Percentiles rank a stretch among this genome's conserved stretches.
Conservation (phyloP, 2,329 filamentous ascomycete genomes). For the Amylocarpus encephaloides region DNA sequence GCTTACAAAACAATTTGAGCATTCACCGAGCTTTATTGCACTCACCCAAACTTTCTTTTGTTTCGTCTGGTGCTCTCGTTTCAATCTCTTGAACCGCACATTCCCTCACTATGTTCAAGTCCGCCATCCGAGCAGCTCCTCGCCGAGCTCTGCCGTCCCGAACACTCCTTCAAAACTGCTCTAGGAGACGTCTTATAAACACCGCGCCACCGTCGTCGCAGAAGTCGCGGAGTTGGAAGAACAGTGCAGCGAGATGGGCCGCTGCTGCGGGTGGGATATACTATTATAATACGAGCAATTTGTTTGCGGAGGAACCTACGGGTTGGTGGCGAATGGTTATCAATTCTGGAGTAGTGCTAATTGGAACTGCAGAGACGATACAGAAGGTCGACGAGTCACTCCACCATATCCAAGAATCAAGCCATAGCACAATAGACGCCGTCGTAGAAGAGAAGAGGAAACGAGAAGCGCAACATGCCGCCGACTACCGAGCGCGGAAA, state of each 20-base stretch:
- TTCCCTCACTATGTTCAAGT: slow-evolving; percentile 24
- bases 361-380: slow-evolving; percentile 21
- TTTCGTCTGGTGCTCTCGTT: slow-evolving; percentile 6
- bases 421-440: slow-evolving; percentile 59
- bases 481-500: slow-evolving; percentile 22
- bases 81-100: slow-evolving; percentile 6
- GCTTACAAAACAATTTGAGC: slow-evolving; percentile 23
- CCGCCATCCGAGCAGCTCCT: slow-evolving; percentile 22
- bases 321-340: slow-evolving; percentile 46
- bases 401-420: slow-evolving; percentile 38
- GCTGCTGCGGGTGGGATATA: slow-evolving; percentile 73
- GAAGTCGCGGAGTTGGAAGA: slow-evolving; percentile 78
- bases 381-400: slow-evolving; percentile 33
- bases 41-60: slow-evolving; percentile 21
- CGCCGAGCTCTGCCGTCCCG: slow-evolving; percentile 19
- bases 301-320: slow-evolving; percentile 77
- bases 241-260: slow-evolving; percentile 64
- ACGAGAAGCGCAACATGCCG: slow-evolving; percentile 27
- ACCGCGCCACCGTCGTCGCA: slow-evolving; percentile 52
- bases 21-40: slow-evolving; percentile 13
- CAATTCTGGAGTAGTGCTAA: slow-evolving; percentile 15
- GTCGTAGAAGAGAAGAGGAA: slow-evolving; percentile 56
- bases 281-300: slow-evolving; percentile 85
- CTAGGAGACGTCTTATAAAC: slow-evolving; percentile 45
- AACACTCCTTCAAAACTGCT: slow-evolving; percentile 10